A percentile compares a stretch with the other conserved stretches of the same genome.
phyloP scores from a whole-genome alignment of 1,284 basidiomycete species.

The Tetrapyrgos nigripes region DNA sequence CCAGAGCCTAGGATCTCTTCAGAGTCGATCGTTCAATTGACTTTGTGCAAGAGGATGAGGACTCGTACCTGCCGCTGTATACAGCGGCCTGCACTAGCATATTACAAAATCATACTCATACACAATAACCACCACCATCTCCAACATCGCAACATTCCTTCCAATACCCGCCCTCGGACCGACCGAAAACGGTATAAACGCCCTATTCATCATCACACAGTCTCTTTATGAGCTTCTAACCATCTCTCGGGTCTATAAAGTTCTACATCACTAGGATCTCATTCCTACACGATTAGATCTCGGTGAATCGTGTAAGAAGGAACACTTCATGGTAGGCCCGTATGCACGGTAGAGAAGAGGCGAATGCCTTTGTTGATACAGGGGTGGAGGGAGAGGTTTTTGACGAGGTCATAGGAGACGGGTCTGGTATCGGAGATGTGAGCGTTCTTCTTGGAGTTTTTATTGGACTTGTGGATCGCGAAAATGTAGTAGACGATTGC shows the following conservation, averaged over 20 bases:
- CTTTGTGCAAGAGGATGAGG: no score
- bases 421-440: conserved; percentile 63
- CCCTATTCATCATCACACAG: no score
- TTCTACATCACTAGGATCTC: conserved; percentile 79
- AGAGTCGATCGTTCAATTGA: no score
- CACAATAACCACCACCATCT: no score
- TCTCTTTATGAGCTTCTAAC: conserved; percentile 78
- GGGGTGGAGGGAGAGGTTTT: conserved; percentile 75
- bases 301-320: conserved; percentile 84
- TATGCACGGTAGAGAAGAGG: conserved; percentile 79
- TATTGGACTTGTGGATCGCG: conserved; percentile 67
- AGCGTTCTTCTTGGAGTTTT: conserved; percentile 82
- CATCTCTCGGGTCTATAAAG: conserved; percentile 83
- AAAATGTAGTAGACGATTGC: conserved; percentile 86
- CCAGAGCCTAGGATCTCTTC: no score
- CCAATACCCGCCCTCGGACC: no score
- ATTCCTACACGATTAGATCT: conserved; percentile 74
- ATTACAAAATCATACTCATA: no score
- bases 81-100: no score
- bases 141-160: no score
- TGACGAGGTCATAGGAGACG: conserved; percentile 67
- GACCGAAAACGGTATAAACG: no score
- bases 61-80: no score
- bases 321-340: conserved; percentile 84
- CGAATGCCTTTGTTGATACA: conserved; percentile 87